These are phyloP conservation scores for Aspergillus bridgeri DNA, from an alignment of 495 filamentous ascomycete genomes.

Conservation along the genomic window DNA sequence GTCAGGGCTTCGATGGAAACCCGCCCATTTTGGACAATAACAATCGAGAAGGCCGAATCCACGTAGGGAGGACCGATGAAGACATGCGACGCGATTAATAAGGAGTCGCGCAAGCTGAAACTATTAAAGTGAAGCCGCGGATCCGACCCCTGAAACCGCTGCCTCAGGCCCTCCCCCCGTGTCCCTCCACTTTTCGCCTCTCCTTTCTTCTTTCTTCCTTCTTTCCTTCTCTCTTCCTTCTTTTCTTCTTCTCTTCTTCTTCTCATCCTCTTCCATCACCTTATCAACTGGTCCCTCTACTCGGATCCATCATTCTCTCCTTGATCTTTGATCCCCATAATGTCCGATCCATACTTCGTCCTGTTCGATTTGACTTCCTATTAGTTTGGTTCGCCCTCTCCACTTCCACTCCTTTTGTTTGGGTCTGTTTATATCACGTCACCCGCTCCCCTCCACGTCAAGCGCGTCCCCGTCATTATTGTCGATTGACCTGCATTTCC, in stretches of 20 bases:
- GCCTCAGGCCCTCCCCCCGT: conserved; percentile 9
- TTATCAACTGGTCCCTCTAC: conserved; percentile 7
- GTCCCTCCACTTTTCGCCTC: conserved; percentile 9
- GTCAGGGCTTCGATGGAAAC: neutral
- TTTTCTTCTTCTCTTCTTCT: conserved; percentile 5
- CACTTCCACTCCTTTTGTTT: conserved; percentile 7
- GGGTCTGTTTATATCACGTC: conserved; percentile 22
- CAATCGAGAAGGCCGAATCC: too few relatives aligned
- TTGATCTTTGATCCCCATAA: conserved; percentile 5
- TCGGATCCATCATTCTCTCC: neutral
- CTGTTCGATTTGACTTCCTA: conserved; percentile 9
- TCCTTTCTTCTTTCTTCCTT: conserved; percentile 5
- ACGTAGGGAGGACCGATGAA: neutral
- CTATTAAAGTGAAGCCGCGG: conserved; percentile 5
- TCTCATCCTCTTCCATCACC: conserved; percentile 5
- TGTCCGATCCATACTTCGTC: conserved; percentile 7
- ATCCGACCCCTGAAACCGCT: conserved; percentile 8
- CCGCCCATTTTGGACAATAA: neutral
- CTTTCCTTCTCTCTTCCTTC: conserved; percentile 4
- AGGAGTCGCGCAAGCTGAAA: neutral
- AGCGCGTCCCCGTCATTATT: conserved; percentile 7
- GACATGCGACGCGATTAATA: too few relatives aligned
- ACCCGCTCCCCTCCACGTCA: conserved; percentile 10
- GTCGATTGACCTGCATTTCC: neutral
- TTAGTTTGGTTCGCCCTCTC: neutral